phyloP scores from a whole-genome alignment of 164 flowering plant genomes.

The Dillenia turbinata region DNA sequence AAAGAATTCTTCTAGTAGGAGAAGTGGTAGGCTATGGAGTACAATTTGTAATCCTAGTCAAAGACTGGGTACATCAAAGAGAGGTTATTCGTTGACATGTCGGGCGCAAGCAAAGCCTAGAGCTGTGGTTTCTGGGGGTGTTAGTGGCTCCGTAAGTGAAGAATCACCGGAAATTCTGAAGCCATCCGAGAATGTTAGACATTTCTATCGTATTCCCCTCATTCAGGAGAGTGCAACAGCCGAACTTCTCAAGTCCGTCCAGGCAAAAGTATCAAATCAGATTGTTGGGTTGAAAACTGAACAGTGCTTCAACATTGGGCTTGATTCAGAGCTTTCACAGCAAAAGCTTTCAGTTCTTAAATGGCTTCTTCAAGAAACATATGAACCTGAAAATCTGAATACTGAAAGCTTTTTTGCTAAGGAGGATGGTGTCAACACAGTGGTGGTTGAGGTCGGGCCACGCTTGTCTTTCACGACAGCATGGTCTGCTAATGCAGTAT shows the following conservation, averaged over 20 bases:
- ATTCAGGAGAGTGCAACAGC: constrained; percentile 58
- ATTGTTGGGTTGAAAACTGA: constrained; percentile 78
- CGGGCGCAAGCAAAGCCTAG: constrained; percentile 16
- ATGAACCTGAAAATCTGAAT: constrained; percentile 76
- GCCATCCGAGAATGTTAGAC: constrained; percentile 42
- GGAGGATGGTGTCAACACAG: constrained; percentile 17
- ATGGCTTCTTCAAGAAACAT: constrained; percentile 80
- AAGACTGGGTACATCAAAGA: too few relatives aligned
- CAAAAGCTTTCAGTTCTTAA: constrained; percentile 58
- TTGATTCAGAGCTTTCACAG: constrained; percentile 38
- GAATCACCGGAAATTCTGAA: constrained; percentile 14
- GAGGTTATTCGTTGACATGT: too few relatives aligned
- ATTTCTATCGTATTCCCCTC: constrained; percentile 70
- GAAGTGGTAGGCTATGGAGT: constrained; percentile 34
- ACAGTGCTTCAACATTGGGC: constrained; percentile 80
- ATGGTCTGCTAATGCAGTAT: constrained; percentile 96
- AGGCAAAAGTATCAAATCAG: constrained; percentile 53
- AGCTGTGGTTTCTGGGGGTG: constrained; percentile 44
- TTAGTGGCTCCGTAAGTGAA: constrained; percentile 24
- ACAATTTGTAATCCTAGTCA: neutral
- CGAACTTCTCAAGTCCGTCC: constrained; percentile 65
- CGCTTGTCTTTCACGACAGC: constrained; percentile 89
- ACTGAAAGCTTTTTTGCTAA: constrained; percentile 58
- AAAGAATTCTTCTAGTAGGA: constrained; percentile 9
- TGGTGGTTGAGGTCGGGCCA: constrained; percentile 86